phyloP scores from a whole-genome alignment of 1,139 yeast genomes.

The Yamadazyma pseudoaaseri region DNA sequence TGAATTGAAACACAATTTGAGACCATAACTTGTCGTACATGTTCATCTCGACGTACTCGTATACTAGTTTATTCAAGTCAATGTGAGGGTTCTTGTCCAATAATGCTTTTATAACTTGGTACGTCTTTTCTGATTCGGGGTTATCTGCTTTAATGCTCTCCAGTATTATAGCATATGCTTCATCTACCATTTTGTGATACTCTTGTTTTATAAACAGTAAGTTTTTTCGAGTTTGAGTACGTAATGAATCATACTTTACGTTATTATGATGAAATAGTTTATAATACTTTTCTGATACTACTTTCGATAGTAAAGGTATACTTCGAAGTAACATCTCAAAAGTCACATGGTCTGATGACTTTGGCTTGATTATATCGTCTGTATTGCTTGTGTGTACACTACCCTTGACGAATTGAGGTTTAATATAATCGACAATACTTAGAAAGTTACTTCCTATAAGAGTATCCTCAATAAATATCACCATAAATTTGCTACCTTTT shows the following conservation, averaged over 20 bases:
- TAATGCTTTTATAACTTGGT: conserved; percentile 31
- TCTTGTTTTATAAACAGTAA: conserved; percentile 28
- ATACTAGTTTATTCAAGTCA: conserved; percentile 56
- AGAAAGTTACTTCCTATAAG: conserved; percentile 35
- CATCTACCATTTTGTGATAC: conserved; percentile 35
- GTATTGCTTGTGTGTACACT: not conserved
- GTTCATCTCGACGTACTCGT: conserved; percentile 68
- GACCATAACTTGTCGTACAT: conserved; percentile 67
- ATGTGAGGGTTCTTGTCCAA: conserved; percentile 40
- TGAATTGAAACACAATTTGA: conserved; percentile 40
- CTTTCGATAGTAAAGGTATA: conserved; percentile 46
- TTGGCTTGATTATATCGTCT: not conserved
- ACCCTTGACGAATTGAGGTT: conserved; percentile 8
- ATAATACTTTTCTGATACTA: conserved; percentile 47
- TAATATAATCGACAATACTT: conserved; percentile 12
- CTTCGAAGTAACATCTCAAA: conserved; percentile 47
- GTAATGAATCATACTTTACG: conserved; percentile 29
- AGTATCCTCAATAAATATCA: conserved; percentile 53
- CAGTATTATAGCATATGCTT: conserved; percentile 40
- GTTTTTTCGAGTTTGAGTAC: conserved; percentile 29
- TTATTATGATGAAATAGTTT: conserved; percentile 46
- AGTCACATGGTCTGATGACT: conserved; percentile 15
- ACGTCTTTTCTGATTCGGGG: conserved; percentile 37
- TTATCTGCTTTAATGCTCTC: conserved; percentile 37
- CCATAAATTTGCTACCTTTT: conserved; percentile 48